Conservation (phyloP, 2,329 filamentous ascomycete genomes). For the Aureobasidium mangrovei region DNA sequence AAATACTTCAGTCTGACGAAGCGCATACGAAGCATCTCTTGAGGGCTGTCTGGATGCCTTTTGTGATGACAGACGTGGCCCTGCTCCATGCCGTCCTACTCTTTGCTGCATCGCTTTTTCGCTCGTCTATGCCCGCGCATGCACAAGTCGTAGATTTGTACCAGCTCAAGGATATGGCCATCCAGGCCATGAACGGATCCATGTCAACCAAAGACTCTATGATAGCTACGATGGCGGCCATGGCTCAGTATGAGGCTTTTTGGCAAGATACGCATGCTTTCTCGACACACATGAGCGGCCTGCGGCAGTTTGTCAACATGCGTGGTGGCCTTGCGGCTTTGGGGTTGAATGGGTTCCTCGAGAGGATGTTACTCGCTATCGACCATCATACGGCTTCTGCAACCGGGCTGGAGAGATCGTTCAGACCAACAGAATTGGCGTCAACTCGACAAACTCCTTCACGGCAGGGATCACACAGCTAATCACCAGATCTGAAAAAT, state of each 20-base stretch:
- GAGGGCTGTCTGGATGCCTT: slow-evolving; percentile 33
- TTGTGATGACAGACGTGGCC: slow-evolving; percentile 33
- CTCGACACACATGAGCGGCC: slow-evolving; percentile 40
- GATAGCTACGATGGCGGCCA: slow-evolving; percentile 42
- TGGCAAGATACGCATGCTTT: slow-evolving; percentile 37
- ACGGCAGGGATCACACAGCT: too few species aligned
- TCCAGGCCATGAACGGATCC: slow-evolving; percentile 35
- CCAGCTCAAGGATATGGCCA: slow-evolving; percentile 37
- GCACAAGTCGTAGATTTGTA: slow-evolving; percentile 32
- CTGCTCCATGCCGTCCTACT: slow-evolving; percentile 36
- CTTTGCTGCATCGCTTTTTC: slow-evolving; percentile 35
- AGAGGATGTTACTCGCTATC: slow-evolving; percentile 42
- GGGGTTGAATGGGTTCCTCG: slow-evolving; percentile 35
- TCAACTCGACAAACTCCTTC: too few species aligned
- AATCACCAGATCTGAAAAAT: too few species aligned
- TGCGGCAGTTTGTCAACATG: slow-evolving; percentile 35
- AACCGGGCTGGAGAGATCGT: slow-evolving; percentile 3
- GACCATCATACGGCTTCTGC: slow-evolving; percentile 27
- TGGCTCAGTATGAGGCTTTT: slow-evolving; percentile 47
- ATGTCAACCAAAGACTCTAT: slow-evolving; percentile 36
- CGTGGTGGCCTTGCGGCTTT: slow-evolving; percentile 38
- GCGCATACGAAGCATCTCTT: slow-evolving; percentile 28
- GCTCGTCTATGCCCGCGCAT: slow-evolving; percentile 23
- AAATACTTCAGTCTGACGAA: slow-evolving; percentile 35
- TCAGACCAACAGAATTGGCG: not conserved